Evolutionary conservation across 139 green algal species (phyloP).

Genomic region (Chlorella sp.): DNA sequence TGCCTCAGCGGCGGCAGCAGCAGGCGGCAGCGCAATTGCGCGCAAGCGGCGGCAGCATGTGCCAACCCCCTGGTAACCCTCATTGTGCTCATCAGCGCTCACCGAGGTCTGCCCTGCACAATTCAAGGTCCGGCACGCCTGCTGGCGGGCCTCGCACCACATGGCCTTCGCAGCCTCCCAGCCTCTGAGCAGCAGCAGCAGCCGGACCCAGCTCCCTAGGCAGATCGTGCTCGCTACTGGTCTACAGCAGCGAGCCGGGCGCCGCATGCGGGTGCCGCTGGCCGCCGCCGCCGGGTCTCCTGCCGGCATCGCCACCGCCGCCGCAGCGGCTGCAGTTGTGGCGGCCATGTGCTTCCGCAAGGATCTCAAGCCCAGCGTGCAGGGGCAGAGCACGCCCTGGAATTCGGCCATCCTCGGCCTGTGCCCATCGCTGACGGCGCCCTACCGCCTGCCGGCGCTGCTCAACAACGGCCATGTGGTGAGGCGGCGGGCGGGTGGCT

Average conservation of each 20-base stretch:
- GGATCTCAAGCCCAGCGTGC: conserved; percentile 13
- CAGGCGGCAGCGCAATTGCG: no score
- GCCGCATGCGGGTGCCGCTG: neutral
- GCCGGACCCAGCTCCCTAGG: neutral
- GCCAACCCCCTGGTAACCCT: no score
- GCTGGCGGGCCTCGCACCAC: no score
- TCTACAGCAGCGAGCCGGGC: neutral
- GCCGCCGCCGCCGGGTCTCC: conserved; percentile 3
- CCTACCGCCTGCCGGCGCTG: conserved; percentile 31
- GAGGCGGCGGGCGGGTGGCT: no score
- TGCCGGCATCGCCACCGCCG: neutral
- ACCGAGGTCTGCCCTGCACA: no score
- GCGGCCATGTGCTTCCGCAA: neutral
- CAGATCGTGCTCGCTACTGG: neutral
- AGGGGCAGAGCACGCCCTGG: conserved; percentile 27
- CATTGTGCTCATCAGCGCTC: no score
- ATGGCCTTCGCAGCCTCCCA: neutral
- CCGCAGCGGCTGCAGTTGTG: neutral
- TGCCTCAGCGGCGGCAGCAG: no score
- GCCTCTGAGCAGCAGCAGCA: neutral
- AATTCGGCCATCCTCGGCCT: conserved; percentile 39
- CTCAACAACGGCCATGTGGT: conserved; percentile 66
- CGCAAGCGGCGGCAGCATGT: no score
- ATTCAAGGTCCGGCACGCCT: no score
- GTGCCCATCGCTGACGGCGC: conserved; percentile 35